Conservation (phyloP, 495 filamentous ascomycete genomes). For the Bryoglossum gracile region DNA sequence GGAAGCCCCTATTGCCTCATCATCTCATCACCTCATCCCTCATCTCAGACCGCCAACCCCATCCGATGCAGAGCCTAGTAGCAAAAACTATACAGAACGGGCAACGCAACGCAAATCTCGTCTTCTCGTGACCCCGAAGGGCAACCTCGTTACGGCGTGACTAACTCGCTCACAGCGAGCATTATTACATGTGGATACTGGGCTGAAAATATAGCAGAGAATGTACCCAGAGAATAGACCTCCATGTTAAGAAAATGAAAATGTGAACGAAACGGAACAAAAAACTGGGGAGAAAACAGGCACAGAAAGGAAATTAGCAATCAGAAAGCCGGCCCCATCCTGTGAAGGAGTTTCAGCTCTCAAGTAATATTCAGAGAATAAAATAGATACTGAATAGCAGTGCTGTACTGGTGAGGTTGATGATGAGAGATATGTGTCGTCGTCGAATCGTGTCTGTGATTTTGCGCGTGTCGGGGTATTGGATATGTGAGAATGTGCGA, state of each 20-base stretch:
- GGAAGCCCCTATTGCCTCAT: slow-evolving; percentile 1
- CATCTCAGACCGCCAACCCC: slow-evolving; percentile 5
- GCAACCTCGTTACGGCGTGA: slow-evolving; percentile 19
- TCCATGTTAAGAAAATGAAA: slow-evolving; percentile 1
- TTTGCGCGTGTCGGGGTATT: slow-evolving; percentile 6
- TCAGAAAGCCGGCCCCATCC: slow-evolving; percentile 8
- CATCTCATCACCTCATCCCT: background rate
- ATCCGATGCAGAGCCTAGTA: slow-evolving; percentile 18
- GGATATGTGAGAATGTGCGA: slow-evolving; percentile 11
- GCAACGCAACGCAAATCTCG: background rate
- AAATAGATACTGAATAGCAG: background rate
- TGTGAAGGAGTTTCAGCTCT: slow-evolving; percentile 14
- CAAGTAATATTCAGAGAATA: background rate
- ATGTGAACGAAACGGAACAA: background rate
- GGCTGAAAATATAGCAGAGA: slow-evolving; percentile 2
- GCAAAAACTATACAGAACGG: slow-evolving; percentile 8
- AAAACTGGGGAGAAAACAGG: background rate
- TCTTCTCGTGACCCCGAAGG: slow-evolving; percentile 19
- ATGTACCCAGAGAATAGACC: background rate
- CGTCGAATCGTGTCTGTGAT: slow-evolving; percentile 16
- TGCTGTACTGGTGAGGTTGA: background rate
- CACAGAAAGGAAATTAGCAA: background rate
- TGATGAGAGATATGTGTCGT: slow-evolving; percentile 3
- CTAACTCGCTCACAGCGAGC: slow-evolving; percentile 14
- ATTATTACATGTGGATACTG: slow-evolving; percentile 5